Evolutionary conservation across 2,329 filamentous ascomycete genomes (phyloP), one percentile per base, ranked within the genome.

Genomic region (Trichoderma sp.): DNA sequence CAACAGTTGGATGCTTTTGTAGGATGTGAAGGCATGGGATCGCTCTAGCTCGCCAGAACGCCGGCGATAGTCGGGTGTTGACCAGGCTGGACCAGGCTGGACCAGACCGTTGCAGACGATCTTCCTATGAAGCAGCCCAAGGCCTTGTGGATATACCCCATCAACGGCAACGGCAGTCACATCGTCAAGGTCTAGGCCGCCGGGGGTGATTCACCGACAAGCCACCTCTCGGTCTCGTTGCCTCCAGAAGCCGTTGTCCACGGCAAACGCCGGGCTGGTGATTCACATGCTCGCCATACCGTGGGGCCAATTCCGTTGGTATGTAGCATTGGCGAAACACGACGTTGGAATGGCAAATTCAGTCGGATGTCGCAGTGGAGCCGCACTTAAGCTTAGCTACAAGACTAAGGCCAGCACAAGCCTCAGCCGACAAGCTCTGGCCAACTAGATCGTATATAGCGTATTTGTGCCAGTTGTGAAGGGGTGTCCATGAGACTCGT

Each of bases 321-420:
- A n/a, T n/a, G n/a, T n/a, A 13, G 5, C 52, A 34, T 54, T 10
- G 19, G 9, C 17, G 34, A 54, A 3, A 32, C n/a, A 12, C 5
- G 17, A 2, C 4, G 6, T n/a, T 5, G 17, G 37, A 17, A 22
- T 37, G 29, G 50, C 8, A 25, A 27, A 6, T 25, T 37, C 29
- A 37, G 22, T 34, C 61, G 61, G 61, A 52, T 65, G 52, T 65
- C 61, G 61, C 61, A n/a, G 37, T 39, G 61, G 61, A 48, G 61
- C 39, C 19, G 61, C 61, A 48, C 64, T 66, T 66, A 66, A 66
- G 64, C 64, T 66, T 66, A 59, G 54, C 54, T 37, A 19, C 32
- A 48, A 48, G 29, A 57, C 61, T 57, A 57, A 34, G 61, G 19
- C 35, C 50, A 64, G 50, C 61, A 52, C 25, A 52, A 56, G 61